phyloP scores from a whole-genome alignment of 2,329 filamentous ascomycete species.

The Diaporthe ilicicola region DNA sequence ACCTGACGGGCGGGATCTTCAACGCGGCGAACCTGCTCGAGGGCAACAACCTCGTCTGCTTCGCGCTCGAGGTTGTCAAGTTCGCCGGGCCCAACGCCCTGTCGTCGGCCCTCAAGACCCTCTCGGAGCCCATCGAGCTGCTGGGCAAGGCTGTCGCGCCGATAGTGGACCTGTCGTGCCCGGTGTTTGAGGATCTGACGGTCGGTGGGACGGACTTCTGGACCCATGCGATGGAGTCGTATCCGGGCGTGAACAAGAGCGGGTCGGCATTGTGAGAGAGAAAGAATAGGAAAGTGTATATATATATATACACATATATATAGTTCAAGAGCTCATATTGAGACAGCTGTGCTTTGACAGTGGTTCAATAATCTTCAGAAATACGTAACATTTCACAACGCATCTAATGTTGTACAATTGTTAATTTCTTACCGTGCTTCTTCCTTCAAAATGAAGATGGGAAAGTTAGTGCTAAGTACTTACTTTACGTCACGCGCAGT shows the following conservation, averaged over 20 bases:
- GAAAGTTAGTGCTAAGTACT: too few species aligned
- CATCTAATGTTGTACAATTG: too few species aligned
- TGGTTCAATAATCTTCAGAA: too few species aligned
- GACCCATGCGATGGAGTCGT: not conserved
- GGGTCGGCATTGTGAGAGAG: not conserved
- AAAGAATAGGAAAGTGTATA: too few species aligned
- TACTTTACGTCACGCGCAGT: too few species aligned
- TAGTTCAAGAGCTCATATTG: too few species aligned
- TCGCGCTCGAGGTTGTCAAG: constrained; percentile 41
- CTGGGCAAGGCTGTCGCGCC: not conserved
- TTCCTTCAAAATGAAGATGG: too few species aligned
- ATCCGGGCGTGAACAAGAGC: not conserved
- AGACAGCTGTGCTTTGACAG: not conserved
- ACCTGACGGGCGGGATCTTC: constrained; percentile 41
- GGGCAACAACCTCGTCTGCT: constrained; percentile 49
- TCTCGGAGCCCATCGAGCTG: not conserved
- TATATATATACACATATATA: too few species aligned
- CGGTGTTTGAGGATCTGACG: not conserved
- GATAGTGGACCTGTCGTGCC: not conserved
- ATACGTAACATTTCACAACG: too few species aligned
- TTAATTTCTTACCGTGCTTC: too few species aligned
- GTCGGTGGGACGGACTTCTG: constrained; percentile 2
- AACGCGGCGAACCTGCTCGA: constrained; percentile 37
- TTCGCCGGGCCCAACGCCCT: constrained; percentile 1
- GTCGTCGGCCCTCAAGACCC: constrained; percentile 2